A percentile compares a stretch with the other conserved stretches of the same genome.
Evolutionary conservation across 805 yeast genomes (phyloP).

Genomic region (Cyberlindnera japonica): DNA sequence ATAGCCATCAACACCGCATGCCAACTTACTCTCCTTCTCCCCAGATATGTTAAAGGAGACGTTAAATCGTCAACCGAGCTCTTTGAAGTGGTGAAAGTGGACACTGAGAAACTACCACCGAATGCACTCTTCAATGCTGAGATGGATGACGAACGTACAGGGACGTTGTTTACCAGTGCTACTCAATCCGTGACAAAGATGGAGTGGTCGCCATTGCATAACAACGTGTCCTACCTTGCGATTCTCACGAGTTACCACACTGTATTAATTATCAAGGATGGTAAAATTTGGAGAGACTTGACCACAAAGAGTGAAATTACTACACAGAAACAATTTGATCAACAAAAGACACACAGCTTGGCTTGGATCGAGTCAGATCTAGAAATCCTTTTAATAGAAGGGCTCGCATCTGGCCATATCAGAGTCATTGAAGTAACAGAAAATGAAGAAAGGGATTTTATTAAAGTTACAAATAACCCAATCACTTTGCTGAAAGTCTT

Average conservation of each 20-base stretch:
- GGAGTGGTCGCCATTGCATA: constrained; percentile 25
- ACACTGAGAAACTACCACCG: constrained; percentile 14
- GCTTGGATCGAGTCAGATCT: constrained; percentile 18
- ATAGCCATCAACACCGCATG: constrained; percentile 22
- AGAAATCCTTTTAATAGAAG: constrained; percentile 12
- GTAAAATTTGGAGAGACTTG: constrained; percentile 14
- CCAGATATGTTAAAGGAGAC: constrained; percentile 18
- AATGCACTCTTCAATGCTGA: constrained; percentile 12
- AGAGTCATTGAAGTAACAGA: constrained; percentile 3
- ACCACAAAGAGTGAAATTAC: constrained; percentile 6
- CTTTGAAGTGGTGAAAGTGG: constrained; percentile 17
- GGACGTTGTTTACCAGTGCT: constrained; percentile 15
- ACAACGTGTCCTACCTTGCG: constrained; percentile 18
- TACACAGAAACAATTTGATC: constrained; percentile 17
- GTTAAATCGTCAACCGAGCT: constrained; percentile 15
- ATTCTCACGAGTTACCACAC: constrained; percentile 20
- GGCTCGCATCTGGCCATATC: constrained; percentile 22
- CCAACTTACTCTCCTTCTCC: constrained; percentile 21
- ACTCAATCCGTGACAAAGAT: constrained; percentile 14
- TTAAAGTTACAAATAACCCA: constrained; percentile 12
- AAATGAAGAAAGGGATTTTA: not conserved
- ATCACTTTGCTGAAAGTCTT: constrained; percentile 13
- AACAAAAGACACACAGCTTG: constrained; percentile 15
- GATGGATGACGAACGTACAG: constrained; percentile 18
- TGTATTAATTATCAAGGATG: constrained; percentile 16